phyloP scores from a whole-genome alignment of 208 protist genomes.

The Crithidia fasciculata region DNA sequence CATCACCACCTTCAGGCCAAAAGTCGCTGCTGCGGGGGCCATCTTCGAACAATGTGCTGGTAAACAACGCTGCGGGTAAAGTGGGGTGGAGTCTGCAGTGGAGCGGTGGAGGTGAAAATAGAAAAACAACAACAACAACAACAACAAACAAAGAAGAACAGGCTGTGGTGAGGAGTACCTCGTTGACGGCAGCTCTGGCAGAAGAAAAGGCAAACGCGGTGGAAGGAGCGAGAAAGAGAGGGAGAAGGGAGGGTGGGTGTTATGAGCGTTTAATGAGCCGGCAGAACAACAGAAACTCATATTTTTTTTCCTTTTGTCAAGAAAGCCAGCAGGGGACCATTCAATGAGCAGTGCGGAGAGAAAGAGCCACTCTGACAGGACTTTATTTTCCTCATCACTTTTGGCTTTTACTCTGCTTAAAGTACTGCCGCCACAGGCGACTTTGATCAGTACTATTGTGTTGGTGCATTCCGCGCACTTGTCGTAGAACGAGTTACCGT shows the following conservation, averaged over 20 bases:
- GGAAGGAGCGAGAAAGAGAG: background rate
- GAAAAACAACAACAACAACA: slow-evolving; percentile 11
- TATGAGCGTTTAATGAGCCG: too few relatives aligned
- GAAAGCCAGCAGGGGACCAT: too few relatives aligned
- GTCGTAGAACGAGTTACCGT: too few relatives aligned
- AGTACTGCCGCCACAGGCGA: too few relatives aligned
- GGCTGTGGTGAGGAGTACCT: background rate
- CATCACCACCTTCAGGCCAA: slow-evolving; percentile 45
- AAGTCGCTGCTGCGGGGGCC: slow-evolving; percentile 2
- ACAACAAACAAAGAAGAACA: background rate
- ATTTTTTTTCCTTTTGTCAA: too few relatives aligned
- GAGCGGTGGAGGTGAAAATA: background rate
- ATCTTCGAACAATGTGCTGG: background rate
- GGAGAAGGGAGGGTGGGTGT: background rate
- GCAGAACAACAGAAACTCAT: too few relatives aligned
- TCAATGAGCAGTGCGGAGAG: too few relatives aligned
- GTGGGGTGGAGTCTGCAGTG: background rate
- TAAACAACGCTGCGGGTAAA: slow-evolving; percentile 13
- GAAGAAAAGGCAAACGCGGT: background rate
- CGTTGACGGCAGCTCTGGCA: background rate
- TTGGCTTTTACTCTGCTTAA: too few relatives aligned
- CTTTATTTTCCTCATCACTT: too few relatives aligned
- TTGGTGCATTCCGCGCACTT: too few relatives aligned
- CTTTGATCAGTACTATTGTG: too few relatives aligned
- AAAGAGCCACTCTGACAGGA: too few relatives aligned